A percentile compares a stretch with the other conserved stretches of the same genome.
Evolutionary conservation across 106 monocot species (phyloP).

Genomic region (Acanthochlamys bracteata): DNA sequence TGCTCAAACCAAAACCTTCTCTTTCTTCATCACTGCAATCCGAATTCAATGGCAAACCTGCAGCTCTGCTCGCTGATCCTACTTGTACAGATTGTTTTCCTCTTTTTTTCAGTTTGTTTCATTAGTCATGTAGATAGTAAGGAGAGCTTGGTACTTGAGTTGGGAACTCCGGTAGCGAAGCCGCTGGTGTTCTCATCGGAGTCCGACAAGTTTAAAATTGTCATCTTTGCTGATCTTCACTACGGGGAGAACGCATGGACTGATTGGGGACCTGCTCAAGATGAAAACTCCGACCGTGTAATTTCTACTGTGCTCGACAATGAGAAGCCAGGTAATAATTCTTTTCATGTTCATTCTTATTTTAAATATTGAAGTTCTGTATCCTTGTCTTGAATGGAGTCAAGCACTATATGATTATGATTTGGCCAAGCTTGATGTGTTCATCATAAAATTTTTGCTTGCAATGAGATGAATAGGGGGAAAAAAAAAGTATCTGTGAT

Average conservation of each 20-base stretch:
- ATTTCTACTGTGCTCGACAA: slow-evolving; percentile 54
- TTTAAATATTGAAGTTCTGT: no score
- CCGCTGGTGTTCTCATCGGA: slow-evolving; percentile 23
- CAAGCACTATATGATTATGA: no score
- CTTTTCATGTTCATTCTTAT: no score
- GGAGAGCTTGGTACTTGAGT: slow-evolving; percentile 7
- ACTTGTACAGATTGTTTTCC: no score
- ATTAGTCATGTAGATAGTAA: no score
- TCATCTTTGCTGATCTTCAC: slow-evolving; percentile 83
- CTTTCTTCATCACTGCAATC: no score
- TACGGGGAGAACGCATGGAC: slow-evolving; percentile 88
- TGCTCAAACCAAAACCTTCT: background rate
- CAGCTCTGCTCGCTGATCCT: background rate
- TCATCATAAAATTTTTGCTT: no score
- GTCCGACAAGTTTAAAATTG: slow-evolving; percentile 51
- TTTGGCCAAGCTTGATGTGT: no score
- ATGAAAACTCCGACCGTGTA: slow-evolving; percentile 54
- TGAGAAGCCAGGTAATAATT: slow-evolving; percentile 54
- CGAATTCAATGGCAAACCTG: background rate
- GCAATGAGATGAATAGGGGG: no score
- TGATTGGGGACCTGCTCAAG: slow-evolving; percentile 82
- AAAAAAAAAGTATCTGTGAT: no score
- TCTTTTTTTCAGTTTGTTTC: background rate
- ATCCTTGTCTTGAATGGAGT: no score
- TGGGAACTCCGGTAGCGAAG: slow-evolving; percentile 9